phyloP scores from a whole-genome alignment of 106 monocot species.

The Allium fistulosum region DNA sequence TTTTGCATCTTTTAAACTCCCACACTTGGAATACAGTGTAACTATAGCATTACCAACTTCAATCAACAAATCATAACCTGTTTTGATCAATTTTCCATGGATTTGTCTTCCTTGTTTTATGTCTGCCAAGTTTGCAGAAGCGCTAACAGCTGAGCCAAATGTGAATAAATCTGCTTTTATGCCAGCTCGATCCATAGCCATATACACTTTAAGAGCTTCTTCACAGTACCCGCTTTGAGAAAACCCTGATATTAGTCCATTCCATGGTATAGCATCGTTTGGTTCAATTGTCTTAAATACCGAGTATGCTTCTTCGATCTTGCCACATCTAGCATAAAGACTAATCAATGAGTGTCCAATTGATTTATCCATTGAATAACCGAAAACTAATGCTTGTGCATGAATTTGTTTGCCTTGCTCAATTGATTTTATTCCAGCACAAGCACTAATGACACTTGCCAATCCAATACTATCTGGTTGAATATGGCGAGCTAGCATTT shows the following conservation, averaged over 20 bases:
- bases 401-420: constrained; percentile 59
- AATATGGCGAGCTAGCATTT: constrained; percentile 46
- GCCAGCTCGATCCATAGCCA: constrained; percentile 8
- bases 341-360: constrained; percentile 68
- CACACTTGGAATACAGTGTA: constrained; percentile 29
- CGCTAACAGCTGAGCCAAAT: constrained; percentile 26
- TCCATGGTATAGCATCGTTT: constrained; percentile 74
- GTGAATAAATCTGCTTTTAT: constrained; percentile 20
- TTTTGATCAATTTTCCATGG: constrained; percentile 24
- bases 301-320: constrained; percentile 44
- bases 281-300: constrained; percentile 30
- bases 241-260: constrained; percentile 29
- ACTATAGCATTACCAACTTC: constrained; percentile 30
- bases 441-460: constrained; percentile 71
- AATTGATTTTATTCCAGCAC: constrained; percentile 58
- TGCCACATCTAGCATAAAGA: constrained; percentile 77
- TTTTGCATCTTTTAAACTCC: constrained; percentile 23
- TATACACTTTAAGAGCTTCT: constrained; percentile 26
- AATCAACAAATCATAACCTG: constrained; percentile 10
- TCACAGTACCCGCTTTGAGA: constrained; percentile 5
- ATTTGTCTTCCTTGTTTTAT: constrained; percentile 29
- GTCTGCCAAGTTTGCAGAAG: constrained; percentile 19
- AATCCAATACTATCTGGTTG: constrained; percentile 63
- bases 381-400: constrained; percentile 39
- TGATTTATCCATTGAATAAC: constrained; percentile 61